Conservation (phyloP, 139 green algal genomes). For the Chlamydomonas applanata region DNA sequence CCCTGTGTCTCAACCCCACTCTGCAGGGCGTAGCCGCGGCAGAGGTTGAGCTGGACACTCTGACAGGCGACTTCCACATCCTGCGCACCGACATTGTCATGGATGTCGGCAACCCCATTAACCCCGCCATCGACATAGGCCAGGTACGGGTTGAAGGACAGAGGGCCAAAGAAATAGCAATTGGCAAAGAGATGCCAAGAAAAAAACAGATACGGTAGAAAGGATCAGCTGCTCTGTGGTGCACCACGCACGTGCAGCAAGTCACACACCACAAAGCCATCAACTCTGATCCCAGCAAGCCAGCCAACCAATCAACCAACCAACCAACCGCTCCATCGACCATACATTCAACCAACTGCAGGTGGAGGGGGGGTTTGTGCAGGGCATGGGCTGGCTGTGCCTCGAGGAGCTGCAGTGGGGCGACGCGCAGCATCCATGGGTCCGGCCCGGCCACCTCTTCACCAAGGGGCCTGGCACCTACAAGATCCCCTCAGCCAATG, state of each 20-base stretch:
- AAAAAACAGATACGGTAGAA: no score
- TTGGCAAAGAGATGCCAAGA: no score
- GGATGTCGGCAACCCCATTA: slow-evolving; percentile 92
- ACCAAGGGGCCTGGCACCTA: slow-evolving; percentile 74
- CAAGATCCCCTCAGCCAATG: slow-evolving; percentile 95
- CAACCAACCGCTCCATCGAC: no score
- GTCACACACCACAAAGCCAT: no score
- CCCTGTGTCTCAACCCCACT: not conserved
- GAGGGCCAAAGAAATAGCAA: no score
- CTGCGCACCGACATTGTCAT: slow-evolving; percentile 87
- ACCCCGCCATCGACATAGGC: slow-evolving; percentile 95
- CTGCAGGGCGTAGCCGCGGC: slow-evolving; percentile 61
- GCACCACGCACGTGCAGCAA: not conserved
- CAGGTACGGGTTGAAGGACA: no score
- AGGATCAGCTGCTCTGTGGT: no score
- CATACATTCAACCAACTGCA: slow-evolving; percentile 52
- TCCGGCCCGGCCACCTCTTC: slow-evolving; percentile 77
- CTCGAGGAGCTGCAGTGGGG: slow-evolving; percentile 97
- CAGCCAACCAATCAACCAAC: no score
- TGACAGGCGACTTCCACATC: slow-evolving; percentile 83
- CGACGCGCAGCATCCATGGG: slow-evolving; percentile 79
- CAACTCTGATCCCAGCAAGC: no score
- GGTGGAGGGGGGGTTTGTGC: slow-evolving; percentile 93
- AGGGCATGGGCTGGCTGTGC: slow-evolving; percentile 93
- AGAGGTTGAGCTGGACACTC: slow-evolving; percentile 89